phyloP scores from a whole-genome alignment of 2,329 filamentous ascomycete genomes.

The Claviceps purpurea region DNA sequence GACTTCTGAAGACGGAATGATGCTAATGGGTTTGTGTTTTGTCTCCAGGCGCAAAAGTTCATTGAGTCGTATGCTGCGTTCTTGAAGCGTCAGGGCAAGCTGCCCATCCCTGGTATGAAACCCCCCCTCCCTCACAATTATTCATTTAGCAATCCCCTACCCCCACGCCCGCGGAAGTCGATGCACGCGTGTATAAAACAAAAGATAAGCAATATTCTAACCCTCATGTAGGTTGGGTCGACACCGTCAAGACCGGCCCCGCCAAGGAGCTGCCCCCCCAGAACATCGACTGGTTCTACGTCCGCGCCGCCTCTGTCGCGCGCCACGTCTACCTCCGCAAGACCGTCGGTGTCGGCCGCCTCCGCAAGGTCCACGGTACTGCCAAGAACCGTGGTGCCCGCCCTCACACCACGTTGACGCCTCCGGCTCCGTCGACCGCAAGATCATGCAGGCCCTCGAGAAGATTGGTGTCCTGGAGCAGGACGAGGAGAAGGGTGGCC shows the following conservation, averaged over 20 bases:
- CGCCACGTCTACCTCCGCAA: slow-evolving; percentile 99
- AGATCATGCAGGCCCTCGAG: slow-evolving; percentile 93
- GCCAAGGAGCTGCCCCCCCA: slow-evolving; percentile 97
- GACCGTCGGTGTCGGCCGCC: slow-evolving; percentile 95
- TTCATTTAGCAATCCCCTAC: too few relatives aligned
- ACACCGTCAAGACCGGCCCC: slow-evolving; percentile 96
- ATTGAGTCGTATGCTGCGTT: slow-evolving; percentile 76
- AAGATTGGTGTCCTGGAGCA: slow-evolving; percentile 98
- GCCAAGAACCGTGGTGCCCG: slow-evolving; percentile 93
- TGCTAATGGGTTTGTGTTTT: slow-evolving; percentile 45
- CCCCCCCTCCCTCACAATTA: too few relatives aligned
- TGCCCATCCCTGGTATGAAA: slow-evolving; percentile 70
- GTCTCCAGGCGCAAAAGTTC: slow-evolving; percentile 70
- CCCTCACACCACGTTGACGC: slow-evolving; percentile 90
- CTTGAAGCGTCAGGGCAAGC: slow-evolving; percentile 90
- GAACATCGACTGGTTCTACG: slow-evolving; percentile 93
- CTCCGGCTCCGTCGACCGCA: slow-evolving; percentile 90
- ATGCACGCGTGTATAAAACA: background rate
- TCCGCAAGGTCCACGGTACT: slow-evolving; percentile 90
- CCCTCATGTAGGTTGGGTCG: slow-evolving; percentile 68
- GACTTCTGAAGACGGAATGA: slow-evolving; percentile 63
- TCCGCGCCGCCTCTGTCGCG: slow-evolving; percentile 85
- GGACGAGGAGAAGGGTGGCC: slow-evolving; percentile 96
- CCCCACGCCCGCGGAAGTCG: too few relatives aligned
- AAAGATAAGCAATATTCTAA: background rate